Evolutionary conservation across 371 early-diverging fungal species (phyloP).

Genomic region (Saksenaea oblongispora): DNA sequence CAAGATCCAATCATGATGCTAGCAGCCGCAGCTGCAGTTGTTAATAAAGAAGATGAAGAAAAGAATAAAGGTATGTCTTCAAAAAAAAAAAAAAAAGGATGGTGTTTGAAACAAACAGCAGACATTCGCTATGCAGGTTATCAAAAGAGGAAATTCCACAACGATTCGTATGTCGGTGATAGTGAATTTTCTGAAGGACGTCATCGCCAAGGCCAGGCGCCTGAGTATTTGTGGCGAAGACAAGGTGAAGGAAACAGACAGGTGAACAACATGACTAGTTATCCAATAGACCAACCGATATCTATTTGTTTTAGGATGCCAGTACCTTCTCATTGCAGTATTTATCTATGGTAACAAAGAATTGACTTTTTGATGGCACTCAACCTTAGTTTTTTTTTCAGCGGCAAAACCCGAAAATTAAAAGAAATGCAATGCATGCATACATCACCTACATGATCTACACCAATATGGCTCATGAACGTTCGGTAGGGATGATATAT

Average conservation of each 20-base stretch:
- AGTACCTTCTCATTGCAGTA: slow-evolving; percentile 25
- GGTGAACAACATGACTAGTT: slow-evolving; percentile 4
- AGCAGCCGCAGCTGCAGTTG: slow-evolving; percentile 48
- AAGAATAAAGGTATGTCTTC: slow-evolving; percentile 8
- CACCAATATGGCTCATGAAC: slow-evolving; percentile 42
- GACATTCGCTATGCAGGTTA: background rate
- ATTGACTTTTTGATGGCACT: too few relatives aligned
- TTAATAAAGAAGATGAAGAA: slow-evolving; percentile 24
- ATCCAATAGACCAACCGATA: background rate
- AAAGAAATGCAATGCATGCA: slow-evolving; percentile 60
- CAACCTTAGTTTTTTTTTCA: slow-evolving; percentile 15
- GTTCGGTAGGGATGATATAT: slow-evolving; percentile 11
- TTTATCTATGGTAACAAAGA: slow-evolving; percentile 31
- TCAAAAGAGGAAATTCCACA: slow-evolving; percentile 3
- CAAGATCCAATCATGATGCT: slow-evolving; percentile 45
- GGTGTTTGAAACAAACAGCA: background rate
- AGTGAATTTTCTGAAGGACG: background rate
- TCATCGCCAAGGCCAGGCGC: background rate
- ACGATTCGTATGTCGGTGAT: background rate
- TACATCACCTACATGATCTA: slow-evolving; percentile 63
- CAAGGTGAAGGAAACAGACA: slow-evolving; percentile 4
- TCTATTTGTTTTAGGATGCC: background rate
- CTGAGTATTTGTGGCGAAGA: background rate
- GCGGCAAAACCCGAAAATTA: slow-evolving; percentile 57
- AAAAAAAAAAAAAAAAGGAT: slow-evolving; percentile 1